These are phyloP conservation scores for Penicillium sp. DNA, from an alignment of 2,329 filamentous ascomycete genomes.

Conservation along the genomic window DNA sequence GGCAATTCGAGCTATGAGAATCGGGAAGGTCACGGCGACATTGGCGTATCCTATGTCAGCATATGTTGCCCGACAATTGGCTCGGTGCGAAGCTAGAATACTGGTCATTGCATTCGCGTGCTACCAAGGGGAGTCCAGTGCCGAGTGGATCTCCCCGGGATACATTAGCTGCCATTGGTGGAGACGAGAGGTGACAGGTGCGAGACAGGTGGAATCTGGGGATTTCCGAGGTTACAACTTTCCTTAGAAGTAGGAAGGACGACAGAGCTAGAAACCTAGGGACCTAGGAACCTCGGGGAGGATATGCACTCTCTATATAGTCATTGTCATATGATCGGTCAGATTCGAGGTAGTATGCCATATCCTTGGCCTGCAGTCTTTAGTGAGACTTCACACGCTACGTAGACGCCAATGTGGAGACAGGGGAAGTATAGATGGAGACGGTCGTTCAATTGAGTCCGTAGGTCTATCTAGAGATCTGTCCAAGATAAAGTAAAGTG, in stretches of 20 bases:
- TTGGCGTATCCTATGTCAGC: background rate
- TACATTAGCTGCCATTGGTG: conserved; percentile 12
- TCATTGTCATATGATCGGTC: conserved; percentile 4
- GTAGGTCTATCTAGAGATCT: conserved; percentile 12
- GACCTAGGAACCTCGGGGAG: background rate
- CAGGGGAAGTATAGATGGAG: background rate
- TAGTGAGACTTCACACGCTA: background rate
- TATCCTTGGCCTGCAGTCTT: conserved; percentile 8
- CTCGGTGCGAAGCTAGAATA: background rate
- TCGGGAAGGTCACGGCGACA: conserved; percentile 14
- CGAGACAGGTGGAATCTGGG: background rate
- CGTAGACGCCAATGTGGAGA: background rate
- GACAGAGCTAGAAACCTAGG: background rate
- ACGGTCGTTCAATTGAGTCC: conserved; percentile 12
- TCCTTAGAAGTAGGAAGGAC: background rate
- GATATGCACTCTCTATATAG: background rate
- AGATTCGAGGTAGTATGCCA: background rate
- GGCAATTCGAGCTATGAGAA: background rate
- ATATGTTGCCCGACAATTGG: conserved; percentile 6
- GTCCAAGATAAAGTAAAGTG: background rate
- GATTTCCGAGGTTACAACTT: background rate
- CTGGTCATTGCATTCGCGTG: conserved; percentile 5
- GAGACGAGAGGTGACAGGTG: conserved; percentile 9
- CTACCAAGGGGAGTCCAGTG: conserved; percentile 1
- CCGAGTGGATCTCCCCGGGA: conserved; percentile 14